Conservation (phyloP, 257 asterid genomes). For the Primulina huaijiensis region DNA sequence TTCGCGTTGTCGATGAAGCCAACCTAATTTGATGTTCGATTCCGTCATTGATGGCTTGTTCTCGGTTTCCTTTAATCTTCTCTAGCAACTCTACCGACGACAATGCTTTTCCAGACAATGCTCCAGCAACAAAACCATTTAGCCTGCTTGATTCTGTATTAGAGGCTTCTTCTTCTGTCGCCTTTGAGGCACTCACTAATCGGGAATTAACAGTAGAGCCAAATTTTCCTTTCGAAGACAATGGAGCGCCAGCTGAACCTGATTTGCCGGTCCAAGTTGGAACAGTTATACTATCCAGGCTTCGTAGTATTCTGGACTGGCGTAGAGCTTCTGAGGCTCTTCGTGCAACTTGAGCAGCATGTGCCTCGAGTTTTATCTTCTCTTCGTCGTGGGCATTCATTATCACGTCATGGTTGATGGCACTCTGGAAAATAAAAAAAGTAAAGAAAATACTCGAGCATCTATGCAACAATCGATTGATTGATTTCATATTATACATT, state of each 20-base stretch:
- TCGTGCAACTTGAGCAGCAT: conserved; percentile 86
- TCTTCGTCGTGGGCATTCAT: conserved; percentile 86
- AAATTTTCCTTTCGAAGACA: conserved; percentile 60
- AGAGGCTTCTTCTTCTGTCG: conserved; percentile 32
- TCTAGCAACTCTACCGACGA: conserved; percentile 80
- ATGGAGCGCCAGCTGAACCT: conserved; percentile 95
- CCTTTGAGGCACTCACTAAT: conserved; percentile 38
- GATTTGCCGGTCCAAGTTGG: conserved; percentile 98
- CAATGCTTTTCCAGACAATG: conserved; percentile 74
- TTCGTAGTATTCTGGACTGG: conserved; percentile 82
- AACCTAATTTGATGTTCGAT: conserved; percentile 62
- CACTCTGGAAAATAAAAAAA: conserved; percentile 55
- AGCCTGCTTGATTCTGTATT: conserved; percentile 29
- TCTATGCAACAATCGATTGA: not conserved
- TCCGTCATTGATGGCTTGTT: conserved; percentile 64
- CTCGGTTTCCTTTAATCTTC: conserved; percentile 64
- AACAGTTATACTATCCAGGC: conserved; percentile 66
- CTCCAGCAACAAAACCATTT: conserved; percentile 62
- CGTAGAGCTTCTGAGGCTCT: conserved; percentile 96
- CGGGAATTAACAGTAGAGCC: conserved; percentile 69
- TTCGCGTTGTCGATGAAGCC: conserved; percentile 38
- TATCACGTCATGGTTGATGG: conserved; percentile 88
- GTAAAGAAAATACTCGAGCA: not conserved
- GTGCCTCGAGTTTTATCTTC: conserved; percentile 70
- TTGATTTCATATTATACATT: not conserved